Conservation (phyloP, 345 rosid genomes). For the Physaria fendleri region DNA sequence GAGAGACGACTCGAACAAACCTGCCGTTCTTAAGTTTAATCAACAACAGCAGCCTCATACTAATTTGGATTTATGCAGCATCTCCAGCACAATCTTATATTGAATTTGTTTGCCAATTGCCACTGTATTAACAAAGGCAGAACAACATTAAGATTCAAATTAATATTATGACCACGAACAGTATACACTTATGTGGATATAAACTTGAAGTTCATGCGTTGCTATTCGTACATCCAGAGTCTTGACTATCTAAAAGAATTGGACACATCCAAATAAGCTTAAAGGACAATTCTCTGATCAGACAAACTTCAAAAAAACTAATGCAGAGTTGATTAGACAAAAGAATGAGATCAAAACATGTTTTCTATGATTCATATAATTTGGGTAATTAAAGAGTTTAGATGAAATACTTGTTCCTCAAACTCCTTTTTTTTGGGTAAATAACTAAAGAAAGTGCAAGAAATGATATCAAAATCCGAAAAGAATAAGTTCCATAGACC, state of each 20-base stretch:
- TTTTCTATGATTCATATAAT: neutral
- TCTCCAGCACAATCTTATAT: conserved; percentile 8
- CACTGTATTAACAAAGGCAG: conserved; percentile 40
- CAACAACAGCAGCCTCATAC: conserved; percentile 41
- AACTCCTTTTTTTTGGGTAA: neutral
- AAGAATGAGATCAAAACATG: too few relatives aligned
- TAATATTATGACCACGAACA: conserved; percentile 7
- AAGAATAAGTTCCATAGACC: neutral
- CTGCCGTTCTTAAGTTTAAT: conserved; percentile 60
- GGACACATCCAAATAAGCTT: too few relatives aligned
- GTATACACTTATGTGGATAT: neutral
- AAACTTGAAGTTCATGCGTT: too few relatives aligned
- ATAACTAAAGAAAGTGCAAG: too few relatives aligned
- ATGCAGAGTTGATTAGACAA: too few relatives aligned
- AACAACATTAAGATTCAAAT: conserved; percentile 23
- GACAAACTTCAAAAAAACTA: neutral
- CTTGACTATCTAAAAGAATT: too few relatives aligned
- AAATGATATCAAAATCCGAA: too few relatives aligned
- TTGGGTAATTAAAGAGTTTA: neutral
- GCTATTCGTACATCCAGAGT: too few relatives aligned
- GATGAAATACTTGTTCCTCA: neutral
- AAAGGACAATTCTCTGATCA: neutral
- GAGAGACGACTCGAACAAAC: conserved; percentile 48
- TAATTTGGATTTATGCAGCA: neutral
- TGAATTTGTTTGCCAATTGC: conserved; percentile 43